These are phyloP conservation scores for Chlamydomonas applanata DNA, from an alignment of 139 green algal genomes.

Conservation along the genomic window DNA sequence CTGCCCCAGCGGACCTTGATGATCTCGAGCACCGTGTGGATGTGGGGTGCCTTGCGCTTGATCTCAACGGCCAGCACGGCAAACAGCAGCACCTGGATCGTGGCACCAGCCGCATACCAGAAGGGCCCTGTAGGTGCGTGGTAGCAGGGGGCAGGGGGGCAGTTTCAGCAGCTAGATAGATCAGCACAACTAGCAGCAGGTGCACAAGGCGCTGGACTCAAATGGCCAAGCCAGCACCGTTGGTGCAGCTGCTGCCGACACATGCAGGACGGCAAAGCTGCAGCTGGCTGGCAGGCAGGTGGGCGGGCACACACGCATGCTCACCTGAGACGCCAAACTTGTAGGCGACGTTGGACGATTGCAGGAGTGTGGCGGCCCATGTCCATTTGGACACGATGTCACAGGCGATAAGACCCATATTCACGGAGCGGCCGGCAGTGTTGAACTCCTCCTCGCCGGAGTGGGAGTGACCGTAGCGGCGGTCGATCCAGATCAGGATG, in stretches of 20 bases:
- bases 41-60: conserved; percentile 89
- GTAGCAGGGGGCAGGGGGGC: conserved; percentile 33
- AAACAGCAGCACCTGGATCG: conserved; percentile 90
- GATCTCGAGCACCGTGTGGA: conserved; percentile 89
- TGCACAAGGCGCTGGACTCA: too few species aligned
- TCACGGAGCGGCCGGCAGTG: conserved; percentile 65
- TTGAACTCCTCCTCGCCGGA: conserved; percentile 31
- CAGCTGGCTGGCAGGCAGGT: too few species aligned
- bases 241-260: too few species aligned
- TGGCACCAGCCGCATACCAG: conserved; percentile 89
- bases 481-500: conserved; percentile 29
- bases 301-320: too few species aligned
- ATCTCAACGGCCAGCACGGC: conserved; percentile 92
- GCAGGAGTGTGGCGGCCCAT: conserved; percentile 52
- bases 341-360: conserved; percentile 32
- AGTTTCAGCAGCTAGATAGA: too few species aligned
- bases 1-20: conserved; percentile 60
- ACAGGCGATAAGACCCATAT: conserved; percentile 65
- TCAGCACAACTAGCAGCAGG: too few species aligned
- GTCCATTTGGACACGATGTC: conserved; percentile 68
- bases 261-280: too few species aligned
- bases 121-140: conserved; percentile 52
- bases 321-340: conserved; percentile 20
- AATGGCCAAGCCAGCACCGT: too few species aligned
- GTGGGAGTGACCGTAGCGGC: conserved; percentile 10